Conservation (phyloP, 83 land plant genomes). For the Diphasiastrum complanatum region DNA sequence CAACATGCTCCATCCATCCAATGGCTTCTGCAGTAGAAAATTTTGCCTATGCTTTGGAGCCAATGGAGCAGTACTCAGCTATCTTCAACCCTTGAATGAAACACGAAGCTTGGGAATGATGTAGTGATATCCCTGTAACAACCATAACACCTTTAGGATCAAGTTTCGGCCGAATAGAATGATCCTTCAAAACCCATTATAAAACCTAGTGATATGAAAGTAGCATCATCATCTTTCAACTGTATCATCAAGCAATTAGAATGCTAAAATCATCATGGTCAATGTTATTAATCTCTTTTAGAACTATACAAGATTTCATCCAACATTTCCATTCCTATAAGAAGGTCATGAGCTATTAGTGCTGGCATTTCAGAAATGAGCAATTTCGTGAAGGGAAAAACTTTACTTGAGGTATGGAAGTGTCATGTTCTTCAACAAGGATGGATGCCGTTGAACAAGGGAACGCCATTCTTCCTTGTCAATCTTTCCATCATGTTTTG, state of each 20-base stretch:
- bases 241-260: background rate
- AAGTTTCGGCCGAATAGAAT: background rate
- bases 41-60: too few relatives aligned
- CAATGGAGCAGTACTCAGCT: too few relatives aligned
- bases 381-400: background rate
- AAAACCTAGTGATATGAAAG: background rate
- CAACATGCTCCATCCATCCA: too few relatives aligned
- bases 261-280: background rate
- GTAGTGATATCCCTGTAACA: constrained; percentile 5
- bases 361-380: background rate
- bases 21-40: too few relatives aligned
- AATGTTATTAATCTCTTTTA: background rate
- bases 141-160: background rate
- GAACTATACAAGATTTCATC: too few relatives aligned
- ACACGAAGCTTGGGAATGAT: constrained; percentile 11
- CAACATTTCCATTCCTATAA: background rate
- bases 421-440: constrained; percentile 11
- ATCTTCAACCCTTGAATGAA: constrained; percentile 12
- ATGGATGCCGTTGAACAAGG: constrained; percentile 2
- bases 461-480: constrained; percentile 13
- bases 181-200: background rate
- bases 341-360: background rate
- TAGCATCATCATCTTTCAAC: background rate
- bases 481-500: constrained; percentile 7
- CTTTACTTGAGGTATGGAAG: constrained; percentile 9